Base-by-base conservation (phyloP, 768 basidiomycete species). In the Podaxis rugospora region DNA sequence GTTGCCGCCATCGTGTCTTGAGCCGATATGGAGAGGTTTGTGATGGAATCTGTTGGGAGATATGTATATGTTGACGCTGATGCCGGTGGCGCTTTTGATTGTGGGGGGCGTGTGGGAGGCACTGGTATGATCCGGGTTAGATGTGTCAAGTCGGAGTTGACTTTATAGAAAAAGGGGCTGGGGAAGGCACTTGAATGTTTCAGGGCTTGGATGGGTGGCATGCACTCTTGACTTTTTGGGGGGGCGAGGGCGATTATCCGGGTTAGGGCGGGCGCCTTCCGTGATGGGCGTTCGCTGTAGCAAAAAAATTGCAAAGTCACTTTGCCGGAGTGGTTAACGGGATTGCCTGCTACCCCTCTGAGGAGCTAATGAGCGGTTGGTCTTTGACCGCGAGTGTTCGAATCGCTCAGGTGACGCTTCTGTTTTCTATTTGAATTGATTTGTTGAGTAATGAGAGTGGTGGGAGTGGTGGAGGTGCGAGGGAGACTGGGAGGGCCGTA, bases 281-380 rank as follows among this genome's bases (percentile, higher is more conserved):
- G 40, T 4, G 9, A 13, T 16, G 42, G 16, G 6, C 16, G 3
- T 49, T 49, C 2, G 13, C 2, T 49, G 25, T 49, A 16, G 4
- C 11, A 1, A 49, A 1, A 49, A 23, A 14, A 1, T 49, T 0
- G 1, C 10, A 66, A 58, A 58, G 88, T 89, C 87, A 89, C 90
- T 90, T 91, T 92, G 89, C 89, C 90, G 89, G 90, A 92, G 90
- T 91, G 89, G 89, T 92, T 91, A 91, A 90, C 85, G 85, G 85
- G 84, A 60, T 62, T 62, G 44, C 61, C 52, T 64, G 63, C 56
- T 62, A 62, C 62, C 54, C 28, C 36, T 64, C 21, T 56, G 57
- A 23, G 60, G 13, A 44, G 39, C 36, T 52, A 44, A 39, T 28
- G 18, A 69, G 67, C 66, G 67, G 67, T 68, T 67, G 67, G 66